Evolutionary conservation across 2,329 filamentous ascomycete species (phyloP).

Genomic region (Colletotrichum lentis): DNA sequence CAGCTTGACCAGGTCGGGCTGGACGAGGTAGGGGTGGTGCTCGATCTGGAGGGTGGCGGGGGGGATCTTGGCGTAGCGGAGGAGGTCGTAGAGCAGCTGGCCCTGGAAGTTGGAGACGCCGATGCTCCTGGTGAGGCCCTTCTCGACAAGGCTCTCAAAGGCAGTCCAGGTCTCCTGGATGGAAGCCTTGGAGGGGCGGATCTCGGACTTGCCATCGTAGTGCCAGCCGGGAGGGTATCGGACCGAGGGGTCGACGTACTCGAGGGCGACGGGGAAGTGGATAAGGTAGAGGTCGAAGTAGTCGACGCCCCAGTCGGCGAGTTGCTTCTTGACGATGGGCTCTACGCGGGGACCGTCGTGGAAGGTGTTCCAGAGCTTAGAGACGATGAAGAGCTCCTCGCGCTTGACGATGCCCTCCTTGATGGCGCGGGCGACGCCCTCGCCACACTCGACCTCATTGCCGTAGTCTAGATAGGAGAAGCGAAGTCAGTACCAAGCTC

Average conservation of each 20-base stretch:
- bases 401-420: slow-evolving; percentile 82
- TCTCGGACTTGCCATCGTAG: slow-evolving; percentile 68
- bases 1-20: slow-evolving; percentile 74
- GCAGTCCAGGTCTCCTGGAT: slow-evolving; percentile 85
- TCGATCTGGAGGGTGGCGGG: slow-evolving; percentile 86
- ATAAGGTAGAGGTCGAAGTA: slow-evolving; percentile 92
- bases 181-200: slow-evolving; percentile 71
- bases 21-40: slow-evolving; percentile 88
- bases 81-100: slow-evolving; percentile 78
- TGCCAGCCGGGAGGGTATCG: slow-evolving; percentile 84
- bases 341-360: slow-evolving; percentile 81
- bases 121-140: slow-evolving; percentile 75
- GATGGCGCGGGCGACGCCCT: slow-evolving; percentile 81
- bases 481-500: slow-evolving; percentile 11
- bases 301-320: slow-evolving; percentile 83
- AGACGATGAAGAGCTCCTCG: slow-evolving; percentile 89
- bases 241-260: slow-evolving; percentile 81
- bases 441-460: slow-evolving; percentile 80
- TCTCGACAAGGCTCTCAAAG: slow-evolving; percentile 77
- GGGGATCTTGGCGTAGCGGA: slow-evolving; percentile 77
- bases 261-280: slow-evolving; percentile 87
- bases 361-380: slow-evolving; percentile 94
- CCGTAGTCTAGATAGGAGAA: slow-evolving; percentile 70
- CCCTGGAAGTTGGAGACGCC: slow-evolving; percentile 86
- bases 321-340: slow-evolving; percentile 78